phyloP scores from a whole-genome alignment of 768 basidiomycete species.

The Gloeostereum incarnatum region DNA sequence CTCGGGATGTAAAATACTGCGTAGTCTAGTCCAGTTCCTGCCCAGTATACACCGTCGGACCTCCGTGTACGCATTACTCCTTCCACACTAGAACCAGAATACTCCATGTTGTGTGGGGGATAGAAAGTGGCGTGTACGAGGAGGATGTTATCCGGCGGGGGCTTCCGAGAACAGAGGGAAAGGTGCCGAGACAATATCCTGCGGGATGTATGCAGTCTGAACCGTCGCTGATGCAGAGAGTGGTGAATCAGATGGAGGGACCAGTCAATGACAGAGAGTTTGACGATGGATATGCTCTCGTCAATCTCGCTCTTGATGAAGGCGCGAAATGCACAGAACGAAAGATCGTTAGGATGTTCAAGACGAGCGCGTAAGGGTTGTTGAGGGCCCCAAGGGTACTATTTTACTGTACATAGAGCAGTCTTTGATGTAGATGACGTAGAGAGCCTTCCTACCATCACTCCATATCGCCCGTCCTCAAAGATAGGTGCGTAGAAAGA shows the following conservation, averaged over 20 bases:
- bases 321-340: constrained; percentile 18
- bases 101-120: constrained; percentile 56
- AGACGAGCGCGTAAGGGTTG: constrained; percentile 33
- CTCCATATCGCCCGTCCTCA: constrained; percentile 12
- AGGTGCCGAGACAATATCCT: no score
- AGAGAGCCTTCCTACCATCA: constrained; percentile 18
- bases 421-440: constrained; percentile 15
- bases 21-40: constrained; percentile 45
- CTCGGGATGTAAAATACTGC: constrained; percentile 61
- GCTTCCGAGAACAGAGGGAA: no score
- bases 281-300: constrained; percentile 25
- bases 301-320: constrained; percentile 37
- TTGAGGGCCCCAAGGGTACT: no score
- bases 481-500: constrained; percentile 15
- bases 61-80: constrained; percentile 61
- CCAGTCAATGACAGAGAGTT: constrained; percentile 16
- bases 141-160: constrained; percentile 19
- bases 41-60: constrained; percentile 43
- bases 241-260: constrained; percentile 13
- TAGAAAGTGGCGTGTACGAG: constrained; percentile 63
- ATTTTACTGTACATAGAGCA: constrained; percentile 15
- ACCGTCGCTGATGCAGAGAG: constrained; percentile 9
- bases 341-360: constrained; percentile 24
- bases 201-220: constrained; percentile 1
- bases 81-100: constrained; percentile 29